Conservation (phyloP, 345 rosid species). For the rapeseed (Brassica napus) region DNA sequence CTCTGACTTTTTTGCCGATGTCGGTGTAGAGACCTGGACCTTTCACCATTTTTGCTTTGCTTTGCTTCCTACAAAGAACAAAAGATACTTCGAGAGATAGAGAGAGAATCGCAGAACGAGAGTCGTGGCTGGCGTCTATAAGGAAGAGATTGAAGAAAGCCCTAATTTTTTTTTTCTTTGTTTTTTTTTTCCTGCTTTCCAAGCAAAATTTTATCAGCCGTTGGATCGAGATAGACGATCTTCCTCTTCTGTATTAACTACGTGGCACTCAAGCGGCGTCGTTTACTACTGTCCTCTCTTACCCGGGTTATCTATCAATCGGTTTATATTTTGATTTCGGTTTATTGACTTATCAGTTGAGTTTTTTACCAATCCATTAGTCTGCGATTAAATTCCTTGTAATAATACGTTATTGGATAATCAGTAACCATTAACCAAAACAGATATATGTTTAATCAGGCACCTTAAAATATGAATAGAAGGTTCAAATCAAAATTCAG, state of each 20-base stretch:
- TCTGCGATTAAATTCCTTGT: neutral
- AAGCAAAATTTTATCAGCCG: constrained; percentile 28
- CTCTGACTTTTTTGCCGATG: constrained; percentile 95
- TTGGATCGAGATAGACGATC: constrained; percentile 11
- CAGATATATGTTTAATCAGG: neutral
- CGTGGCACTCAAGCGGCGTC: constrained; percentile 18
- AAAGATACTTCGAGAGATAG: neutral
- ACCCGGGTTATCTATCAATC: neutral
- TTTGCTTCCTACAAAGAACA: neutral
- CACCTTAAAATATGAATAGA: neutral
- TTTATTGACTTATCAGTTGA: neutral
- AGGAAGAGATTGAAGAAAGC: constrained; percentile 11
- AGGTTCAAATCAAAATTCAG: neutral
- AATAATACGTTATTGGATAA: neutral
- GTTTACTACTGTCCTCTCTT: neutral
- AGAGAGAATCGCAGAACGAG: neutral
- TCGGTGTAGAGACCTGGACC: constrained; percentile 96
- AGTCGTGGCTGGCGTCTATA: constrained; percentile 16
- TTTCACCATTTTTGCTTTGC: constrained; percentile 55
- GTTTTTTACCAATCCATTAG: neutral
- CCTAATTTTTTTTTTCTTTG: constrained; percentile 19
- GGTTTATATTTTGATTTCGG: neutral
- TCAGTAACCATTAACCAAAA: neutral
- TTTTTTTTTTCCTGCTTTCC: neutral
- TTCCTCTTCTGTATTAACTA: neutral